phyloP scores from a whole-genome alignment of 2,329 filamentous ascomycete genomes.

The Verticillium longisporum region DNA sequence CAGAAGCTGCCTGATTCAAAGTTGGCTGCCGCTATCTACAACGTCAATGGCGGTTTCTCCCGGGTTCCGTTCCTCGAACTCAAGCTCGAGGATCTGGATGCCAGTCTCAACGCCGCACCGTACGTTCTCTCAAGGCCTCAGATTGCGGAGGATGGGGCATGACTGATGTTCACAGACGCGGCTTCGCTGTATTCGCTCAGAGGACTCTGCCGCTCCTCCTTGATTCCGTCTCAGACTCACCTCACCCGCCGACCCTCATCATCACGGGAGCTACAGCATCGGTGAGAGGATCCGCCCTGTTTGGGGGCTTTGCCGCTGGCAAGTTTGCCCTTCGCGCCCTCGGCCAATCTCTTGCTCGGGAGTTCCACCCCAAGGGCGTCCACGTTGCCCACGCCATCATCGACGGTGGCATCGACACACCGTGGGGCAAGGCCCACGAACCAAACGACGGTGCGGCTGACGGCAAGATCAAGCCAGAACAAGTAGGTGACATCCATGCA shows the following conservation, averaged over 20 bases:
- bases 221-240: constrained; percentile 44
- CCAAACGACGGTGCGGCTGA: constrained; percentile 40
- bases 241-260: constrained; percentile 70
- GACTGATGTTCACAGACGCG: constrained; percentile 35
- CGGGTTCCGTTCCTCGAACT: constrained; percentile 54
- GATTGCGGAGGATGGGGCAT: not conserved
- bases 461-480: constrained; percentile 66
- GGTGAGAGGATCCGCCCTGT: constrained; percentile 62
- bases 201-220: constrained; percentile 64
- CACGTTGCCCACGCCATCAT: constrained; percentile 79
- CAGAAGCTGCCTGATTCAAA: constrained; percentile 48
- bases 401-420: constrained; percentile 80
- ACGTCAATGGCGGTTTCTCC: constrained; percentile 48
- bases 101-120: constrained; percentile 39
- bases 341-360: constrained; percentile 67
- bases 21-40: constrained; percentile 63
- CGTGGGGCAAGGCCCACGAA: constrained; percentile 50
- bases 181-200: constrained; percentile 73
- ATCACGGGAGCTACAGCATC: constrained; percentile 85
- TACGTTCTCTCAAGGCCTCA: constrained; percentile 24
- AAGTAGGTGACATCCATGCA: constrained; percentile 48
- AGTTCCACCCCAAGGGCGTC: constrained; percentile 78
- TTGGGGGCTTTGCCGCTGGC: constrained; percentile 66
- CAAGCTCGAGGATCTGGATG: constrained; percentile 42
- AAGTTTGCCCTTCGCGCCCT: constrained; percentile 76